Percentiles rank a stretch among this genome's conserved stretches.
These are phyloP conservation scores for Cryptococcus hybrid DNA, from an alignment of 1,284 basidiomycete species.

Conservation along the genomic window DNA sequence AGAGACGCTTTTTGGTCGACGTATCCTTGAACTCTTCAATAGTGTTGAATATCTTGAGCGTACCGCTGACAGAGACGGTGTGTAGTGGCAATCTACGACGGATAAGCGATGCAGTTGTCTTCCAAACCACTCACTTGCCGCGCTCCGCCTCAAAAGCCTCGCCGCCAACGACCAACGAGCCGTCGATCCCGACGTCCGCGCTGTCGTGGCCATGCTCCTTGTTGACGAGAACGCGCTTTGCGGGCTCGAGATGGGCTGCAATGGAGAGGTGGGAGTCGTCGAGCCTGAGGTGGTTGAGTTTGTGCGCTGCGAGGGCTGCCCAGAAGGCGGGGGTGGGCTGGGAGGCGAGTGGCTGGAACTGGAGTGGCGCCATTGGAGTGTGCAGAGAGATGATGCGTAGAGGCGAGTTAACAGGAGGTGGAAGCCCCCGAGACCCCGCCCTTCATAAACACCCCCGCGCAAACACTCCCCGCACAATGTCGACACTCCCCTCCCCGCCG, in stretches of 20 bases:
- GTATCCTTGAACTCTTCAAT: conserved; percentile 91
- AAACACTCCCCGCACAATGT: no score
- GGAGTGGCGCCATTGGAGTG: conserved; percentile 6
- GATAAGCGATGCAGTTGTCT: neutral
- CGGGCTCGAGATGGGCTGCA: conserved; percentile 64
- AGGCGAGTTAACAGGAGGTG: no score
- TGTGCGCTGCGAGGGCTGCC: conserved; percentile 83
- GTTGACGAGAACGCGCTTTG: conserved; percentile 63
- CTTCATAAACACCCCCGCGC: no score
- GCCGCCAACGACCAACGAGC: conserved; percentile 29
- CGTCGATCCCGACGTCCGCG: conserved; percentile 50
- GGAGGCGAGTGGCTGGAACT: conserved; percentile 69
- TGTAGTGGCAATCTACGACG: conserved; percentile 50
- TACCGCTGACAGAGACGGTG: conserved; percentile 58
- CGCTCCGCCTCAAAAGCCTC: conserved; percentile 30
- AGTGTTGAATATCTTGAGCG: conserved; percentile 91
- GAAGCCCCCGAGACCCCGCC: no score
- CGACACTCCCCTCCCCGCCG: conserved; percentile 1
- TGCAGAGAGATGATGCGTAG: no score
- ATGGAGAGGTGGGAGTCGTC: conserved; percentile 60
- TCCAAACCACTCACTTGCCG: conserved; percentile 19
- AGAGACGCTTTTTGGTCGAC: conserved; percentile 75
- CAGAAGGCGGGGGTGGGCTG: conserved; percentile 89
- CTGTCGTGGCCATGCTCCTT: conserved; percentile 16
- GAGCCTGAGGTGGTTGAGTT: conserved; percentile 86